These are phyloP conservation scores for Pseudotulostoma volvatum DNA, from an alignment of 495 filamentous ascomycete species.

Conservation along the genomic window DNA sequence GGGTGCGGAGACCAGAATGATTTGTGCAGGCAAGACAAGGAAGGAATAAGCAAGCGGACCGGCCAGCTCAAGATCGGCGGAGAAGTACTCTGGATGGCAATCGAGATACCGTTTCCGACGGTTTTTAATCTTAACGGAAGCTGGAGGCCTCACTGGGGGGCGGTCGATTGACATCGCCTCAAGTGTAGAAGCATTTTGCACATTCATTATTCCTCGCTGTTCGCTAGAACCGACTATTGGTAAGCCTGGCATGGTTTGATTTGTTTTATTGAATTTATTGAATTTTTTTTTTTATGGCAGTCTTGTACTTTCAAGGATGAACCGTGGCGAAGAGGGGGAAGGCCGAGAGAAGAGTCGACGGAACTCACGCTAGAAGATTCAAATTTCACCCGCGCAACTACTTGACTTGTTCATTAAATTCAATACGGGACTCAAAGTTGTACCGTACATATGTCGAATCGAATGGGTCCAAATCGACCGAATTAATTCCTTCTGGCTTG, in stretches of 20 bases:
- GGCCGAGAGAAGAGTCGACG: too few relatives aligned
- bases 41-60: conserved; percentile 33
- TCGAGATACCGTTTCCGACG: conserved; percentile 49
- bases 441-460: too few relatives aligned
- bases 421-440: too few relatives aligned
- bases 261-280: too few relatives aligned
- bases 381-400: too few relatives aligned
- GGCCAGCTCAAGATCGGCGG: conserved; percentile 44
- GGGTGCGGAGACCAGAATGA: background rate
- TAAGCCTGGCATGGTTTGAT: conserved; percentile 29
- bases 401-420: too few relatives aligned
- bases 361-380: too few relatives aligned
- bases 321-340: too few relatives aligned
- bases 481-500: too few relatives aligned
- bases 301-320: too few relatives aligned
- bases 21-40: conserved; percentile 1
- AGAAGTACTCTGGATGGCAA: conserved; percentile 46
- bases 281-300: background rate
- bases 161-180: conserved; percentile 1
- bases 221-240: conserved; percentile 15
- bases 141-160: conserved; percentile 8
- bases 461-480: too few relatives aligned
- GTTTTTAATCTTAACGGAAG: conserved; percentile 37
- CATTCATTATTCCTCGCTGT: conserved; percentile 7
- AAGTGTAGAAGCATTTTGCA: conserved; percentile 4